Conservation (phyloP, 352 stramenopile genomes). For the Globisporangium recalcitrans region DNA sequence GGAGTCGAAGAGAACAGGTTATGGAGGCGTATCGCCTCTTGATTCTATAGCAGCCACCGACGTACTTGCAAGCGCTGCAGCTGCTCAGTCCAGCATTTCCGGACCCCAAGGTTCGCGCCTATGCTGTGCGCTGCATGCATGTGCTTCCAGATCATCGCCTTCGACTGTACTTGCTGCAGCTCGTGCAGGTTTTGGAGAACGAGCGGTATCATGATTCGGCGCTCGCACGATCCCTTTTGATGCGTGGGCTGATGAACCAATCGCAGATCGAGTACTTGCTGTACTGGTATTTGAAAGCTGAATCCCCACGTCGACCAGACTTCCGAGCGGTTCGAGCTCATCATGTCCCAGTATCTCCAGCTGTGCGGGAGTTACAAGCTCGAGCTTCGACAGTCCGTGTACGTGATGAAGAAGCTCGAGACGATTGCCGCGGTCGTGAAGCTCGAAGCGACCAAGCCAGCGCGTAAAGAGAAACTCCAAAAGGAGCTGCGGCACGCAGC, state of each 20-base stretch:
- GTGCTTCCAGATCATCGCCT: conserved; percentile 82
- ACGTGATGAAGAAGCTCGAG: conserved; percentile 90
- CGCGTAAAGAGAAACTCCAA: conserved; percentile 49
- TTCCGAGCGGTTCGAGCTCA: conserved; percentile 55
- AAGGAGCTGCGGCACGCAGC: conserved; percentile 43
- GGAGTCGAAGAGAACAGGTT: conserved; percentile 69
- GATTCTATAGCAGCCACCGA: conserved; percentile 71
- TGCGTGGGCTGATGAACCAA: conserved; percentile 67
- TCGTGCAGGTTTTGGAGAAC: conserved; percentile 84
- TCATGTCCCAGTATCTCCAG: conserved; percentile 79
- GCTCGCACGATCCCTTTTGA: conserved; percentile 70
- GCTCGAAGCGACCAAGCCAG: conserved; percentile 27
- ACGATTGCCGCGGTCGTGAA: conserved; percentile 69
- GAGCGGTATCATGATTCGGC: conserved; percentile 81
- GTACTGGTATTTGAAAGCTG: conserved; percentile 80
- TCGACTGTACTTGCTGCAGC: conserved; percentile 79
- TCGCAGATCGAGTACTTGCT: conserved; percentile 77
- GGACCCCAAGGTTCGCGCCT: conserved; percentile 90
- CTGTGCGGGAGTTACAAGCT: conserved; percentile 86
- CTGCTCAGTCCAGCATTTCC: conserved; percentile 80
- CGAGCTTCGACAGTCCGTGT: conserved; percentile 88
- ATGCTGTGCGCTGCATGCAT: conserved; percentile 89
- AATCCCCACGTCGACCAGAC: conserved; percentile 62
- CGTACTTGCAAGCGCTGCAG: conserved; percentile 83
- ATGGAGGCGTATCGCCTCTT: conserved; percentile 78